A percentile compares a stretch with the other conserved stretches of the same genome.
phyloP scores from a whole-genome alignment of 1,139 yeast species.

The Hyphopichia khmerensis region DNA sequence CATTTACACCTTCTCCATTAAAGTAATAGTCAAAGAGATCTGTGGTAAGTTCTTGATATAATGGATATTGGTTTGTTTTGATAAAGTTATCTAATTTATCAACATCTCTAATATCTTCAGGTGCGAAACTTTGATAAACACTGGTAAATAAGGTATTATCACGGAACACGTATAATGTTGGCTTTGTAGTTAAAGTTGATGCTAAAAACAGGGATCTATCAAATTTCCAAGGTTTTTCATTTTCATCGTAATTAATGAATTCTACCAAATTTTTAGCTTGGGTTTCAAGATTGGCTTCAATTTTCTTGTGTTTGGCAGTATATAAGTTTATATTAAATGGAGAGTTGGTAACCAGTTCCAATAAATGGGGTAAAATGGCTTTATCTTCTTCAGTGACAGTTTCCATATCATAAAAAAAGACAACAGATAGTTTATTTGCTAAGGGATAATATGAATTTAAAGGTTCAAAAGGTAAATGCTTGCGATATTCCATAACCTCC shows the following conservation, averaged over 20 bases:
- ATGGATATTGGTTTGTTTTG: slow-evolving; percentile 45
- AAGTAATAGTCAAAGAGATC: slow-evolving; percentile 35
- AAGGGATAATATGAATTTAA: slow-evolving; percentile 40
- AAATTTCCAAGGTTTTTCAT: slow-evolving; percentile 24
- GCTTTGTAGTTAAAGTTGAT: slow-evolving; percentile 55
- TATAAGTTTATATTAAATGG: slow-evolving; percentile 56
- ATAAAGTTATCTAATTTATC: slow-evolving; percentile 51
- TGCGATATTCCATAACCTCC: slow-evolving; percentile 40
- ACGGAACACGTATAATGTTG: slow-evolving; percentile 59
- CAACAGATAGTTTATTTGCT: slow-evolving; percentile 44
- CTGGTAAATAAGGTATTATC: slow-evolving; percentile 53
- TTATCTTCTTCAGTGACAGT: slow-evolving; percentile 59
- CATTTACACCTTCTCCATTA: slow-evolving; percentile 8
- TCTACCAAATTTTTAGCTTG: slow-evolving; percentile 46
- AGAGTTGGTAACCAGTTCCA: slow-evolving; percentile 56
- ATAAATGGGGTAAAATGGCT: slow-evolving; percentile 55
- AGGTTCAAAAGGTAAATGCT: slow-evolving; percentile 32
- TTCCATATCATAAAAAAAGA: slow-evolving; percentile 54
- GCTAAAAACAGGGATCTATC: slow-evolving; percentile 48
- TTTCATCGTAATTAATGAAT: slow-evolving; percentile 39
- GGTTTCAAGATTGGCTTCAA: slow-evolving; percentile 35
- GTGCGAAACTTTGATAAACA: slow-evolving; percentile 59
- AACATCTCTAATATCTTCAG: slow-evolving; percentile 58
- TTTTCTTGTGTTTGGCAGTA: slow-evolving; percentile 47
- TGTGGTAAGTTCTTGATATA: slow-evolving; percentile 50